phyloP scores from a whole-genome alignment of 2,329 filamentous ascomycete genomes.

The Ustulina deusta region DNA sequence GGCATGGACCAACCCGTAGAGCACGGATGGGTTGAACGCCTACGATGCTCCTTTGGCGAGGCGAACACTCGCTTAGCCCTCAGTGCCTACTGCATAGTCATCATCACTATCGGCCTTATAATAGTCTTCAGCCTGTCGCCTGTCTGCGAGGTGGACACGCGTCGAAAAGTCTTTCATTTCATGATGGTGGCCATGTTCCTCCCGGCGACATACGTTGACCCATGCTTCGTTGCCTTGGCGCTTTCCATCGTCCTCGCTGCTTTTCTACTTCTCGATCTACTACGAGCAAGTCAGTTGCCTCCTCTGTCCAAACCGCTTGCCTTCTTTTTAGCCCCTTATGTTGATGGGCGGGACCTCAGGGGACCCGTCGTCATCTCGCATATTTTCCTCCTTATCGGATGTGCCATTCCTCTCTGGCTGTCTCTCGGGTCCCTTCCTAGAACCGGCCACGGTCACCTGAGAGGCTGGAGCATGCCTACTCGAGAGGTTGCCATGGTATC shows the following conservation, averaged over 20 bases:
- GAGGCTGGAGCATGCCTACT: conserved; percentile 79
- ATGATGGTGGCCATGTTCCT: conserved; percentile 98
- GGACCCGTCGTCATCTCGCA: conserved; percentile 96
- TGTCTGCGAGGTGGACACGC: conserved; percentile 91
- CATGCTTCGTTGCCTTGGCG: conserved; percentile 82
- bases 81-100: conserved; percentile 76
- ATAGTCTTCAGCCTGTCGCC: conserved; percentile 80
- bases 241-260: conserved; percentile 82
- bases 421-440: conserved; percentile 78
- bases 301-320: conserved; percentile 89
- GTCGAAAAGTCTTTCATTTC: conserved; percentile 96
- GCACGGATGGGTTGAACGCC: conserved; percentile 71
- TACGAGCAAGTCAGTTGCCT: conserved; percentile 90
- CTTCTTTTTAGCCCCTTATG: conserved; percentile 89
- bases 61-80: conserved; percentile 86
- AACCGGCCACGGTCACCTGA: conserved; percentile 65
- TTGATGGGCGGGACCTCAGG: conserved; percentile 91
- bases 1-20: conserved; percentile 45
- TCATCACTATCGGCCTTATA: conserved; percentile 77
- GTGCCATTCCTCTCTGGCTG: conserved; percentile 94
- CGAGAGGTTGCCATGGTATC: conserved; percentile 90
- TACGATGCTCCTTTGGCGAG: conserved; percentile 75
- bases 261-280: conserved; percentile 88
- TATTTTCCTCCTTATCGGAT: conserved; percentile 94
- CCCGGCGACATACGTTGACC: conserved; percentile 87